phyloP scores from a whole-genome alignment of 2,329 filamentous ascomycete species.

The Fonsecaea multimorphosa region DNA sequence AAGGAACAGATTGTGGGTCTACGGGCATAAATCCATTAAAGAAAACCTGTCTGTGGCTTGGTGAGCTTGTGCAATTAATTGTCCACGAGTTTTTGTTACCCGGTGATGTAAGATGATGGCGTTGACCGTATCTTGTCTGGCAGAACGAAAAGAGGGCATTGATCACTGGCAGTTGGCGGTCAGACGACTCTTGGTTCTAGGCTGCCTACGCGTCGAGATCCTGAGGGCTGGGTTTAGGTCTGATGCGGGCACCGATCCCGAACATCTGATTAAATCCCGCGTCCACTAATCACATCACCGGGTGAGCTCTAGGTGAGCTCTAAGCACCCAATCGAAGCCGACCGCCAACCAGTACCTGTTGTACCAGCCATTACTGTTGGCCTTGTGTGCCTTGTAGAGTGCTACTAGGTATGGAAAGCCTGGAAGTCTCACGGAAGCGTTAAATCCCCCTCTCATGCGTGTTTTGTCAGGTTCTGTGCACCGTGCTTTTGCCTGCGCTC shows the following conservation, averaged over 20 bases:
- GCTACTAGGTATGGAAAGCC: constrained; percentile 10
- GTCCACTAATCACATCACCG: constrained; percentile 7
- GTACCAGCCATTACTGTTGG: not conserved
- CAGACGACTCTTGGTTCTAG: not conserved
- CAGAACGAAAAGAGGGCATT: not conserved
- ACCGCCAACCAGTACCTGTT: not conserved
- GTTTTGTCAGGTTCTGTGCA: constrained; percentile 23
- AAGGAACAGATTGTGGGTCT: not conserved
- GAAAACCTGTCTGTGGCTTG: not conserved
- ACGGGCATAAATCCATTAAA: not conserved
- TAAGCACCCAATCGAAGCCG: constrained; percentile 1
- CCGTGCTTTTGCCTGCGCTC: constrained; percentile 21
- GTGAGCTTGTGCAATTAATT: not conserved
- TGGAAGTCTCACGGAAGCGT: constrained; percentile 9
- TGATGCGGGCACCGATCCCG: constrained; percentile 12
- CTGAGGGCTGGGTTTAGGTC: not conserved
- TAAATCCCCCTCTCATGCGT: constrained; percentile 16
- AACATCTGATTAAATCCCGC: constrained; percentile 2
- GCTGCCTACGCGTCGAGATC: not conserved
- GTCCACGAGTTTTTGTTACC: not conserved
- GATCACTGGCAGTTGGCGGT: not conserved
- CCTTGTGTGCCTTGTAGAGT: constrained; percentile 3
- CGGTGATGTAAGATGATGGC: not conserved
- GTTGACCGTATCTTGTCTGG: not conserved
- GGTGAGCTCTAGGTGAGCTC: not conserved